phyloP scores from a whole-genome alignment of 257 asterid species.

The Knoxia roxburghii region DNA sequence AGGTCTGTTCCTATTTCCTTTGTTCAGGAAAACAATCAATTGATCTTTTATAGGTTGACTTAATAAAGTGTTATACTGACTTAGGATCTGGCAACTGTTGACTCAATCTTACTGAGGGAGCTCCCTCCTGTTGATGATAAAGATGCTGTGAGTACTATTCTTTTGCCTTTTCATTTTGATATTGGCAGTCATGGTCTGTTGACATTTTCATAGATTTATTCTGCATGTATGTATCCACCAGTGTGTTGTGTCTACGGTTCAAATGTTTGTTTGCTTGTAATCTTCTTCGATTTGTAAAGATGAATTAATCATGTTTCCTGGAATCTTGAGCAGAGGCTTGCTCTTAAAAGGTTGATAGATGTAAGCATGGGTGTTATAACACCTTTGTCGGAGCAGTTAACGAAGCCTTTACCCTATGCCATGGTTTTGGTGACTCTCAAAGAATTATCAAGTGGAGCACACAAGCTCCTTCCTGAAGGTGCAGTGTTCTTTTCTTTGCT shows the following conservation, averaged over 20 bases:
- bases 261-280: background rate
- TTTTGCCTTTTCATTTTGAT: conserved; percentile 8
- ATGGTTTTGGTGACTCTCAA: conserved; percentile 67
- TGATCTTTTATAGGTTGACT: conserved; percentile 14
- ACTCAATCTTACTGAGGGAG: conserved; percentile 85
- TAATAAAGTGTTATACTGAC: conserved; percentile 15
- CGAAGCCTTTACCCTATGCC: conserved; percentile 84
- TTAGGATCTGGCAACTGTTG: conserved; percentile 97
- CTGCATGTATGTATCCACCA: too few species aligned
- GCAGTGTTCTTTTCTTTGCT: conserved; percentile 10
- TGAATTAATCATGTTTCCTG: conserved; percentile 23
- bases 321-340: conserved; percentile 60
- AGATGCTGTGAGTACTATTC: conserved; percentile 62
- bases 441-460: conserved; percentile 79
- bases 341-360: conserved; percentile 85
- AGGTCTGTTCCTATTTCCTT: conserved; percentile 41
- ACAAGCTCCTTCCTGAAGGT: conserved; percentile 93
- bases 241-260: too few species aligned
- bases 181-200: too few species aligned
- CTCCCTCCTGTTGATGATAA: conserved; percentile 80
- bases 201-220: too few species aligned
- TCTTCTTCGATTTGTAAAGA: conserved; percentile 6
- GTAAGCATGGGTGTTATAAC: conserved; percentile 94
- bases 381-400: conserved; percentile 85
- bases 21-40: background rate